These are phyloP conservation scores for Pyrus hybrid DNA, from an alignment of 331 rosid species.

Conservation along the genomic window DNA sequence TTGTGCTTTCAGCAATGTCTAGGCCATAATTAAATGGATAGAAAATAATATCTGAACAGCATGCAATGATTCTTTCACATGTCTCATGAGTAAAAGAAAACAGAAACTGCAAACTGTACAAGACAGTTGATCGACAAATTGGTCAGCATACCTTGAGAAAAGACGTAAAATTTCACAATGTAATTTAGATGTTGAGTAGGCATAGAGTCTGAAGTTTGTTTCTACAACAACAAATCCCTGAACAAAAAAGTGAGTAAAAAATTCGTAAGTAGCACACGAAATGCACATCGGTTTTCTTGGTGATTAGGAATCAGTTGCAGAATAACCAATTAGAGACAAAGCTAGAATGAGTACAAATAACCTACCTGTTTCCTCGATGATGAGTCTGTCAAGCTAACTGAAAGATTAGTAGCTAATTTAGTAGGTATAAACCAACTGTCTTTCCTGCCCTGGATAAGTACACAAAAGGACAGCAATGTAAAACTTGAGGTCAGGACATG, in stretches of 20 bases:
- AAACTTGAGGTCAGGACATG: conserved; percentile 1
- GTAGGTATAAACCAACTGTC: conserved; percentile 96
- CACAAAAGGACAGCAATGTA: neutral
- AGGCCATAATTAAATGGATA: neutral
- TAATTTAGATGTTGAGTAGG: conserved; percentile 79
- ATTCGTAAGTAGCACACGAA: neutral
- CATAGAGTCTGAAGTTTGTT: conserved; percentile 84
- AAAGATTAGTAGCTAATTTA: conserved; percentile 86
- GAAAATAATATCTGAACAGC: neutral
- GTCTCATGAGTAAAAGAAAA: neutral
- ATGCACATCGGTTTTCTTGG: neutral
- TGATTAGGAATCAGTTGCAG: neutral
- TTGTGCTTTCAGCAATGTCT: neutral
- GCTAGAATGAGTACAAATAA: neutral
- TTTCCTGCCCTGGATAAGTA: conserved; percentile 64
- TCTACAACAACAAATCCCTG: conserved; percentile 93
- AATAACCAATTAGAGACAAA: neutral
- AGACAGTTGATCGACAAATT: neutral
- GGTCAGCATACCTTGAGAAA: conserved; percentile 51
- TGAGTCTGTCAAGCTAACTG: conserved; percentile 78
- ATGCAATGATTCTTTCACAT: neutral
- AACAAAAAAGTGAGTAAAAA: neutral
- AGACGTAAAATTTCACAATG: conserved; percentile 91
- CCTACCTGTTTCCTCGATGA: conserved; percentile 68
- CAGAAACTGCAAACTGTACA: neutral